These are phyloP conservation scores for Rubroboletus satanas DNA, from an alignment of 768 basidiomycete genomes.

Conservation along the genomic window DNA sequence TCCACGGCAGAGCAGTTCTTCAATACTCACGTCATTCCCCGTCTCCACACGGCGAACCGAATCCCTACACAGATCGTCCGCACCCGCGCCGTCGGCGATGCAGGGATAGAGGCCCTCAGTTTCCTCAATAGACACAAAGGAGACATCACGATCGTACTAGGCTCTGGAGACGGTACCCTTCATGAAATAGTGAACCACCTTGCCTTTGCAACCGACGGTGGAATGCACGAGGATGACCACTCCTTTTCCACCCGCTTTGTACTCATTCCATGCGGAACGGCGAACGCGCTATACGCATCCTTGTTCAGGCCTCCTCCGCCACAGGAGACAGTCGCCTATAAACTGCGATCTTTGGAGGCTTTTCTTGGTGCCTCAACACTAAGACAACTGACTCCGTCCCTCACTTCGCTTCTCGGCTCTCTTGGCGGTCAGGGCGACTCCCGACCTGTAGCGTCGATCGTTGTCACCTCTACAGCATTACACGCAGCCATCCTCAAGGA, in stretches of 20 bases:
- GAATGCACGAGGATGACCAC: constrained; percentile 12
- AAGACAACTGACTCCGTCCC: constrained; percentile 51
- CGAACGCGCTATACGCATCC: constrained; percentile 84
- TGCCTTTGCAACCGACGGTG: constrained; percentile 19
- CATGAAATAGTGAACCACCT: constrained; percentile 81
- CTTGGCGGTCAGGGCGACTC: constrained; percentile 18
- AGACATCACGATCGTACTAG: constrained; percentile 50
- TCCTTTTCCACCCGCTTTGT: constrained; percentile 39
- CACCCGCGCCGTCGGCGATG: constrained; percentile 55
- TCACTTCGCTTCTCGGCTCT: constrained; percentile 42
- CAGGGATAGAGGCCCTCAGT: constrained; percentile 43
- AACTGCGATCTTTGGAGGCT: constrained; percentile 53
- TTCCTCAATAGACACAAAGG: constrained; percentile 36
- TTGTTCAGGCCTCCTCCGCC: constrained; percentile 54
- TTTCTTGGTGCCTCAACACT: constrained; percentile 39
- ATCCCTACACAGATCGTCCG: constrained; percentile 35
- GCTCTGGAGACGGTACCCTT: constrained; percentile 89
- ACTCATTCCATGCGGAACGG: constrained; percentile 79
- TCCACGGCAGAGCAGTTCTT: constrained; percentile 54
- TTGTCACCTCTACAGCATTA: constrained; percentile 82
- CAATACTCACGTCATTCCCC: constrained; percentile 57
- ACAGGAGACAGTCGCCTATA: constrained; percentile 35
- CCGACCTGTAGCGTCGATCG: constrained; percentile 50
- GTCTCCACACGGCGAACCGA: constrained; percentile 42
- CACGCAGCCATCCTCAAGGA: constrained; percentile 83